These are phyloP conservation scores for Rhynchospora breviuscula DNA, from an alignment of 176 grass and related monocot species.

Conservation along the genomic window DNA sequence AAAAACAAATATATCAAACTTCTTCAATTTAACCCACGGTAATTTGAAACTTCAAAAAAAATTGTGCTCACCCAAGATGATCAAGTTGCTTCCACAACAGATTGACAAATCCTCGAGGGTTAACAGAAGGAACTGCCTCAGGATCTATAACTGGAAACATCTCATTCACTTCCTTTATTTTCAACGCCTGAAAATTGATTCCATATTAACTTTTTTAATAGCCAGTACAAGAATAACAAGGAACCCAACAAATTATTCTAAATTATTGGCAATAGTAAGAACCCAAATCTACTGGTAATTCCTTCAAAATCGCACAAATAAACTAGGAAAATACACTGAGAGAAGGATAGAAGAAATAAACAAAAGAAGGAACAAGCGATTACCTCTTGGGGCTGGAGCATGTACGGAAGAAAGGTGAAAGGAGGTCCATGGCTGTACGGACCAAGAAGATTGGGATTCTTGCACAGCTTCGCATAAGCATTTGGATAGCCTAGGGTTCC, in stretches of 20 bases:
- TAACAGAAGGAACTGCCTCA: conserved; percentile 54
- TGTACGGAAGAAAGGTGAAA: conserved; percentile 67
- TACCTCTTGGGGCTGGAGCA: conserved; percentile 88
- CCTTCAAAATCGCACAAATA: not conserved
- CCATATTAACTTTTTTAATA: not conserved
- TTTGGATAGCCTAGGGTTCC: conserved; percentile 64
- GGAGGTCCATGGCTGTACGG: conserved; percentile 72
- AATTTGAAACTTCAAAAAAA: not conserved
- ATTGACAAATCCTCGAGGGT: conserved; percentile 74
- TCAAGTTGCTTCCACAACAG: conserved; percentile 98
- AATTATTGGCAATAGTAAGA: not conserved
- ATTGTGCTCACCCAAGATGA: conserved; percentile 57
- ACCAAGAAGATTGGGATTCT: conserved; percentile 25
- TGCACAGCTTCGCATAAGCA: conserved; percentile 79
- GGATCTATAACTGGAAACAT: conserved; percentile 70
- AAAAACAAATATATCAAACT: not conserved
- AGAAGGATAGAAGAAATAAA: not conserved
- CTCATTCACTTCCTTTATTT: conserved; percentile 68
- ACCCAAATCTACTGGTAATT: not conserved
- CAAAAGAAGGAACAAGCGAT: not conserved
- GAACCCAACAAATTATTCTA: not conserved
- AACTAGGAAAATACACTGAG: too few relatives aligned
- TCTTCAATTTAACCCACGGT: not conserved
- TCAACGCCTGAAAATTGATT: conserved; percentile 45
- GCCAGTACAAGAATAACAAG: not conserved